Evolutionary conservation across 73 alveolate genomes (phyloP).

Genomic region (Tetrahymena elliotti): DNA sequence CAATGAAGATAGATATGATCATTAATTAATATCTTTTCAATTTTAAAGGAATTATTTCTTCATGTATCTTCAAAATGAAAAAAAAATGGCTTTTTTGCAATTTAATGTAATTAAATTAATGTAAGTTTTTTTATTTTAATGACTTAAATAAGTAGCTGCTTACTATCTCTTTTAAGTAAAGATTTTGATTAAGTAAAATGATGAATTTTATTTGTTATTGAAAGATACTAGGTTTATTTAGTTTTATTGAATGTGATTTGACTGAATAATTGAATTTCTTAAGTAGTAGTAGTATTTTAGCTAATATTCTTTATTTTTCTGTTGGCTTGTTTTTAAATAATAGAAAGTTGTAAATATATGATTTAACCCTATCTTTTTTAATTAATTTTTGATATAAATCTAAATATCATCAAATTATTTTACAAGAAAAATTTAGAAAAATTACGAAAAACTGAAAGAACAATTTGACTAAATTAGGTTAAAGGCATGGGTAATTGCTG

Average conservation of each 20-base stretch:
- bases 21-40: too few relatives aligned
- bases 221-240: not conserved
- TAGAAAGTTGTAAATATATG: not conserved
- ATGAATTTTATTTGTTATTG: too few relatives aligned
- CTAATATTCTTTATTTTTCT: not conserved
- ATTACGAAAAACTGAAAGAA: not conserved
- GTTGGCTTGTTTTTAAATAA: not conserved
- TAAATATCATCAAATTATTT: not conserved
- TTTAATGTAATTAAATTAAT: too few relatives aligned
- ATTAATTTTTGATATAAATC: not conserved
- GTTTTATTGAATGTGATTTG: not conserved
- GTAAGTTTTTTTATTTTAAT: too few relatives aligned
- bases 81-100: too few relatives aligned
- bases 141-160: too few relatives aligned
- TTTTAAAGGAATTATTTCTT: too few relatives aligned
- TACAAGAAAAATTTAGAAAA: not conserved
- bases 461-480: not conserved
- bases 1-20: too few relatives aligned
- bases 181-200: not conserved
- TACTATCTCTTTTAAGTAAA: too few relatives aligned
- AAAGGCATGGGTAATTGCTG: not conserved
- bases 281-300: not conserved
- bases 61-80: too few relatives aligned
- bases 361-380: not conserved
- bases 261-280: not conserved